Evolutionary conservation across 495 filamentous ascomycete species (phyloP), one percentile per base, ranked within the genome.

Genomic region (Chaetomium fimeti): DNA sequence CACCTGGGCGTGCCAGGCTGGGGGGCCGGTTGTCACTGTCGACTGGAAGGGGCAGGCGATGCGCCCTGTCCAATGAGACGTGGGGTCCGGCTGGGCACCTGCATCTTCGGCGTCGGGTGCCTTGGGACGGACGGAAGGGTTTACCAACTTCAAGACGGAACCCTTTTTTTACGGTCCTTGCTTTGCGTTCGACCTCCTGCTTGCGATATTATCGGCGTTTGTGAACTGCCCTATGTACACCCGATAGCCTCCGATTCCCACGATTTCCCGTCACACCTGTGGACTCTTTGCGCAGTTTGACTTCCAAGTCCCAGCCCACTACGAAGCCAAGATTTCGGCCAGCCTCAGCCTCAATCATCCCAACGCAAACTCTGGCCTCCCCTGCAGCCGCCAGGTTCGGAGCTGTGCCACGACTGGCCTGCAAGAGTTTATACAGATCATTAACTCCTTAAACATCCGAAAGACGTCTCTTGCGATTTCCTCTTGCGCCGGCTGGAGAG

Each of bases 261-360:
- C 47, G 2, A 49, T 20, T 27, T 15, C n/a, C 24, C 38, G 28
- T 27, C 28, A 3, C 32, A 32, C 16, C 5, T 12, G 20, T n/a
- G 6, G 6, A 27, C n/a, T 48, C 22, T 24, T 42, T 36, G 24
- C n/a, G 16, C 43, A 22, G 20, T 29, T 15, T 5, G 38, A 47
- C 40, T 11, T 24, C 18, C 18, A 16, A 5, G 2, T 27, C 18
- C 20, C 11, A 16, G 13, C 43, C 45, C 38, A 22, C 62, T 36
- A 9, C 32, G 3, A 49, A 28, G n/a, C 54, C 62, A 64, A 51
- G 28, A 51, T 65, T 54, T 25, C 6, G 9, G 29, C 28, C 62
- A 52, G 61, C 64, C 63, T 66, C 70, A 72, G 69, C 68, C 71
- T 70, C 71, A 72, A 57, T 68, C 40, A 20, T 25, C 28, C 62